Base-by-base conservation (phyloP, 2,329 filamentous ascomycete genomes). In the Calonectria honghensis region DNA sequence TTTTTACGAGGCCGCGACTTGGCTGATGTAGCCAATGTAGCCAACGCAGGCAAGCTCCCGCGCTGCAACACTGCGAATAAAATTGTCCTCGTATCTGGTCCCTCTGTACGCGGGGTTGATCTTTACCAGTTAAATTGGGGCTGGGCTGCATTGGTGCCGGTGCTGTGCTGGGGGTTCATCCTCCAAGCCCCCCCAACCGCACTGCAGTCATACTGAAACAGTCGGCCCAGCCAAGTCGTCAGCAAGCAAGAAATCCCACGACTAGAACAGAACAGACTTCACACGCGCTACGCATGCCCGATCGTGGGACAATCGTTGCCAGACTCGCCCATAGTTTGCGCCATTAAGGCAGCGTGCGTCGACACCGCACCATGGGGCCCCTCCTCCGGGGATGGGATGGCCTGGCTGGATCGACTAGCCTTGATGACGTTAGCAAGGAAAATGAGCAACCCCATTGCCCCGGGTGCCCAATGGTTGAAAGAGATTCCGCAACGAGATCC, bases 271-370 rank as follows among this genome's bases (percentile, higher is more conserved):
- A 10, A 18, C 32, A 32, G 6, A 32, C 32, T 32, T 32, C 37
- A 11, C 37, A 39, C 37, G 2, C 37, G 37, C 37, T 39, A 39
- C 13, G n/a, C 57, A 41, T 63, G 35, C 57, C 57, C 39, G 57
- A 41, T 29, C n/a, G 31, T 57, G 52, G 52, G 52, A 57, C 52
- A 57, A 57, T 57, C 52, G 29, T 14, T 57, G 31, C 52, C 52
- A 35, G 31, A 57, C 57, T 41, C 10, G 35, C 35, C 51, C 57
- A 63, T 63, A 45, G 57, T 63, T 63, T 63, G 57, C 57, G 57
- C 57, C 57, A 61, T 61, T 61, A 61, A 61, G 57, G 57, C 57
- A 61, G 57, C 57, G 35, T 61, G 35, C 57, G 35, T 24, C 37
- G 57, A 61, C 57, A 61, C 57, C 35, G 27, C 51, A 27, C 45